phyloP scores from a whole-genome alignment of 352 stramenopile species.

The Elongisporangium prolatum region DNA sequence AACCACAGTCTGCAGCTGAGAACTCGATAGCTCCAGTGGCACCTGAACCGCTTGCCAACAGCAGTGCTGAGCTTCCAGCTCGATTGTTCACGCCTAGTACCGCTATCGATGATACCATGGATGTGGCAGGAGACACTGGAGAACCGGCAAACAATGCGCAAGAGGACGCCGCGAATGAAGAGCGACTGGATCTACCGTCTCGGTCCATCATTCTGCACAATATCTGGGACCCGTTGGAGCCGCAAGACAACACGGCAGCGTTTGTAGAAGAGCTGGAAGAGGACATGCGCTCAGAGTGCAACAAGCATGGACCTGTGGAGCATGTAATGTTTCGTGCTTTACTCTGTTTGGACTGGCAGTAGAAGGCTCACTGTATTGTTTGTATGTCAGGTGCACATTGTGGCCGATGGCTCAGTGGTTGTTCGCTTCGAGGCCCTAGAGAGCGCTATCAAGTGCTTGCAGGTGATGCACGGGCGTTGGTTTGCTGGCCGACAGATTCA shows the following conservation, averaged over 20 bases:
- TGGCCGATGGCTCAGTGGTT: constrained; percentile 50
- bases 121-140: background rate
- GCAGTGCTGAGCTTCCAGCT: background rate
- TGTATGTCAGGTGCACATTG: constrained; percentile 46
- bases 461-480: constrained; percentile 74
- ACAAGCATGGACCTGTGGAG: constrained; percentile 58
- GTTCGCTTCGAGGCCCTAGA: constrained; percentile 52
- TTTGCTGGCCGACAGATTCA: constrained; percentile 70
- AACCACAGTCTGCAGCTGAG: background rate
- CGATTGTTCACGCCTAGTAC: background rate
- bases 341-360: background rate
- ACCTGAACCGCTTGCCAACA: background rate
- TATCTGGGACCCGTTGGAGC: constrained; percentile 53
- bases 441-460: constrained; percentile 63
- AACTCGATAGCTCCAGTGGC: background rate
- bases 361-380: background rate
- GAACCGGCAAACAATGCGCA: constrained; percentile 1
- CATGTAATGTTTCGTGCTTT: constrained; percentile 18
- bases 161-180: background rate
- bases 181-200: constrained; percentile 38
- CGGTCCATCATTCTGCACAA: constrained; percentile 56
- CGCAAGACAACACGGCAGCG: constrained; percentile 28
- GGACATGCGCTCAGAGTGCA: constrained; percentile 71
- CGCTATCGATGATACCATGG: background rate
- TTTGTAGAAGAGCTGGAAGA: constrained; percentile 78